Evolutionary conservation across 306 rosid genomes (phyloP).

Genomic region (Sicyos edulis): DNA sequence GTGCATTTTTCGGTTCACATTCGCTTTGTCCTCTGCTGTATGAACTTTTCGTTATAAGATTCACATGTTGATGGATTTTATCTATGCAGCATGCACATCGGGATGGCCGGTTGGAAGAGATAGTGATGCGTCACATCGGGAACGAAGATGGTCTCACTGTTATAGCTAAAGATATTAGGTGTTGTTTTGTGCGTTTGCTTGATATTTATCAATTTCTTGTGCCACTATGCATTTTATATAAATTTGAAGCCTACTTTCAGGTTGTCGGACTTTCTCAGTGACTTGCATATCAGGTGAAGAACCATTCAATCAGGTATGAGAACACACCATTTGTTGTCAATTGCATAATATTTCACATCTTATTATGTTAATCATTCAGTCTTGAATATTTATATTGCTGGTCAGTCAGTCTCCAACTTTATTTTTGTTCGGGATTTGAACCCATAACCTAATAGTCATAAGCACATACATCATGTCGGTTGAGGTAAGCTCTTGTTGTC

Average conservation of each 20-base stretch:
- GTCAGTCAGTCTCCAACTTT: neutral
- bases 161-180: slow-evolving; percentile 86
- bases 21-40: neutral
- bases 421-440: no score
- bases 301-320: slow-evolving; percentile 1
- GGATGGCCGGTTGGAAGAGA: slow-evolving; percentile 82
- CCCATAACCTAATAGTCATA: no score
- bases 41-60: slow-evolving; percentile 11
- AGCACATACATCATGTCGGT: no score
- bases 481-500: no score
- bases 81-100: slow-evolving; percentile 75
- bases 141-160: slow-evolving; percentile 76
- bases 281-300: slow-evolving; percentile 66
- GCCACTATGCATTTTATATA: slow-evolving; percentile 15
- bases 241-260: slow-evolving; percentile 39
- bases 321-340: neutral
- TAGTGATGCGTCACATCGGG: slow-evolving; percentile 74
- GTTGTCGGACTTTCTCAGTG: slow-evolving; percentile 79
- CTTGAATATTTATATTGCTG: neutral
- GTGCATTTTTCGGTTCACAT: no score
- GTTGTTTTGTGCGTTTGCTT: slow-evolving; percentile 15
- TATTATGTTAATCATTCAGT: neutral
- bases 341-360: neutral
- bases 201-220: neutral
- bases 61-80: slow-evolving; percentile 25